Evolutionary conservation across 1,284 basidiomycete genomes (phyloP), one percentile per base, ranked within the genome.

Genomic region (Malassezia restricta): DNA sequence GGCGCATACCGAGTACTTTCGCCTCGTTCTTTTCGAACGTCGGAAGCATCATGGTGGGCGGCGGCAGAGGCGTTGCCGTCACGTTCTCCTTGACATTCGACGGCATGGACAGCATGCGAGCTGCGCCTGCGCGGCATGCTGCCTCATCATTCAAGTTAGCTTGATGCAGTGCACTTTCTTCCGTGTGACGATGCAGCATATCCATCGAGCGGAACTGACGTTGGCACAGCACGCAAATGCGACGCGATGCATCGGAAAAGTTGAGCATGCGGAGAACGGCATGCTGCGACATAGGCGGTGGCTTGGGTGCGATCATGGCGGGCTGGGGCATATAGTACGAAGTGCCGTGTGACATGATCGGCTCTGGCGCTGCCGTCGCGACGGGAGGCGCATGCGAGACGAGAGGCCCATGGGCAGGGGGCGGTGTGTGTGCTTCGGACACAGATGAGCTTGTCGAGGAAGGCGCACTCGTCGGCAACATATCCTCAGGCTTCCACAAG

Each of bases 211-310:
- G 37, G 32, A 57, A 57, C 38, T 49, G 46, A 11, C 40, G 37
- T 31, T 46, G 49, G 42, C 55, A 57, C 30, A 57, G 51, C 11
- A 57, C 30, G 31, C 55, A 57, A 9, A 46, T 40, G 14, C 29
- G 43, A 15, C 44, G 51, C 30, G 40, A 15, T 30, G 17, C 15
- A 28, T 57, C 55, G 9, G 50, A 24, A 40, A 37, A 57, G 50
- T 57, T 43, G 6, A 55, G 32, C 15, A 32, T 9, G 15, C 53
- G 53, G 9, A 55, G 45, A 15, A 33, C 38, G 8, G 47, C 17
- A 30, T 55, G 53, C n/a, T 42, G 32, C 8, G 24, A 30, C 12
- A 35, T 33, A 9, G 32, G 28, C 8, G n/a, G 33, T 15, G 33
- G 5, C 15, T 11, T 15, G 3, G 33, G 33, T 30, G 37, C 15